Conservation (phyloP, 257 asterid genomes). For the Plantago ovata region DNA sequence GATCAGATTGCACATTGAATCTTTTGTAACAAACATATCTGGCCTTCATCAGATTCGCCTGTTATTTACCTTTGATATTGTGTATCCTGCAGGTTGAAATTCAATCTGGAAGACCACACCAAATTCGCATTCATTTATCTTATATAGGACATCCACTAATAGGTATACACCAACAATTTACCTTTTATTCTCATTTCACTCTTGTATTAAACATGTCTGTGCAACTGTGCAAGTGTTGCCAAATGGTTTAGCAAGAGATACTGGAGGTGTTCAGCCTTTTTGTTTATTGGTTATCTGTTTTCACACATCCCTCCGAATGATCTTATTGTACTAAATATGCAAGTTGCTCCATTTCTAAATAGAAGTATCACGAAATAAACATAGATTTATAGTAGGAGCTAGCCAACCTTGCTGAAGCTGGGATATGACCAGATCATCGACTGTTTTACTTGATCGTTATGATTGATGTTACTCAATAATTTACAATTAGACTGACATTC, state of each 20-base stretch:
- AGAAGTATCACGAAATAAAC: not conserved
- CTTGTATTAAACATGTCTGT: constrained; percentile 3
- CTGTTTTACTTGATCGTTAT: not conserved
- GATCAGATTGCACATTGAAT: too few relatives aligned
- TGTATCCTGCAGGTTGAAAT: constrained; percentile 63
- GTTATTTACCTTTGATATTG: constrained; percentile 14
- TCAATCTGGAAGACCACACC: constrained; percentile 98
- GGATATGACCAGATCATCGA: not conserved
- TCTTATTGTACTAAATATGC: not conserved
- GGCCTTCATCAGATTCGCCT: constrained; percentile 3
- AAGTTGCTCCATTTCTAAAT: not conserved
- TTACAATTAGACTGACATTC: too few relatives aligned
- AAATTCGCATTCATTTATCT: constrained; percentile 92
- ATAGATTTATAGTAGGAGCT: too few relatives aligned
- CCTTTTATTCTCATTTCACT: constrained; percentile 3
- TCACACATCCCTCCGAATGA: constrained; percentile 2
- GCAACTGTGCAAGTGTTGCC: constrained; percentile 1
- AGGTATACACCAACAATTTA: constrained; percentile 36
- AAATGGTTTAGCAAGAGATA: not conserved
- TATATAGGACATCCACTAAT: constrained; percentile 78
- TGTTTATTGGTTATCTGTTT: constrained; percentile 3
- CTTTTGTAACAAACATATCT: not conserved
- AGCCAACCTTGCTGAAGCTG: too few relatives aligned
- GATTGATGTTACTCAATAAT: too few relatives aligned
- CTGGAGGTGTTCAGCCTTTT: not conserved